Evolutionary conservation across 768 basidiomycete species (phyloP).

Genomic region (Chiua virens): DNA sequence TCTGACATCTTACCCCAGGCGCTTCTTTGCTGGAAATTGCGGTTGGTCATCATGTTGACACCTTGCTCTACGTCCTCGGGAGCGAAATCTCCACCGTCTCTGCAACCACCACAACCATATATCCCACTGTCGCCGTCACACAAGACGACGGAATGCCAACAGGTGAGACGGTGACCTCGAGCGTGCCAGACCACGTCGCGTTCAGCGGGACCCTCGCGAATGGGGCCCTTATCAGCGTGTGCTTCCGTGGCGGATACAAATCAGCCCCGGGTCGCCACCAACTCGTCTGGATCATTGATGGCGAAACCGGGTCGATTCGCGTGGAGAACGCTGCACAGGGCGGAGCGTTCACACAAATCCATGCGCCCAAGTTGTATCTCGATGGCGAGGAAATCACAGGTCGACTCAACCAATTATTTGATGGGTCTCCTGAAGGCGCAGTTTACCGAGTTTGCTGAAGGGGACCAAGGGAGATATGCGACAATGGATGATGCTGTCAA

Average conservation of each 20-base stretch:
- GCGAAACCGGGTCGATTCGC: conserved; percentile 9
- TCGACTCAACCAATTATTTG: conserved; percentile 1
- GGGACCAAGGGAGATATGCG: conserved; percentile 4
- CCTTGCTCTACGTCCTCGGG: conserved; percentile 6
- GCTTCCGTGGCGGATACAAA: conserved; percentile 5
- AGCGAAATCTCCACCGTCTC: conserved; percentile 2
- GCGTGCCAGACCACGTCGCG: conserved; percentile 4
- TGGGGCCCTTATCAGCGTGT: conserved; percentile 4
- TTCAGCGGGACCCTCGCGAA: conserved; percentile 4
- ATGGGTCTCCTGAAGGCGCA: background rate
- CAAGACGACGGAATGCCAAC: conserved; percentile 9
- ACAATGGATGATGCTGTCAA: conserved; percentile 12
- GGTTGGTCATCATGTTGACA: conserved; percentile 4
- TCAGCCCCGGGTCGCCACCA: conserved; percentile 8
- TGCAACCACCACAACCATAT: conserved; percentile 1
- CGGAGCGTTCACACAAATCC: background rate
- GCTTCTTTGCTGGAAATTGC: conserved; percentile 1
- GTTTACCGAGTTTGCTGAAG: conserved; percentile 10
- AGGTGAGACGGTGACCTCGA: conserved; percentile 1
- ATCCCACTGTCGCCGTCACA: conserved; percentile 1
- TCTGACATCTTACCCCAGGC: background rate
- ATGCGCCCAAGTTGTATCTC: conserved; percentile 7
- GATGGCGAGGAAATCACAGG: conserved; percentile 3
- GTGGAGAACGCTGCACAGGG: conserved; percentile 1
- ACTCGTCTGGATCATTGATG: conserved; percentile 10